Evolutionary conservation across 179 eudicot species (phyloP).

Genomic region (Spinacia oleracea): DNA sequence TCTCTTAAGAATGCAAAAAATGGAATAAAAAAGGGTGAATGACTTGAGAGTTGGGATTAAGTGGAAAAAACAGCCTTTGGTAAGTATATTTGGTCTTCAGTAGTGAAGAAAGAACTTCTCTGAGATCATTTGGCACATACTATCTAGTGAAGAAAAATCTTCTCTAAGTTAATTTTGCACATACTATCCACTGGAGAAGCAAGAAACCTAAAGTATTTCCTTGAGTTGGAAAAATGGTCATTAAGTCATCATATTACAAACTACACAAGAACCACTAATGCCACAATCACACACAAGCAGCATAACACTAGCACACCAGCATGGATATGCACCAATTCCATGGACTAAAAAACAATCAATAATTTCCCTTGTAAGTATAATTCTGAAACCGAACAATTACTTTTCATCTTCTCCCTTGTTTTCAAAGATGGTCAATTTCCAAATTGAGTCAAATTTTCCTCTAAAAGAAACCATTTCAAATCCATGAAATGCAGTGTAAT

Average conservation of each 20-base stretch:
- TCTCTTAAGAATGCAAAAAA: neutral
- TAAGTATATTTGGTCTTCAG: too few relatives aligned
- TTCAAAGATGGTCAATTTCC: neutral
- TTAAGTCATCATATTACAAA: neutral
- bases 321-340: slow-evolving; percentile 5
- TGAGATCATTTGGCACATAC: too few relatives aligned
- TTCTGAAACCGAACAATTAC: neutral
- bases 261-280: neutral
- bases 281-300: neutral
- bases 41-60: neutral
- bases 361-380: neutral
- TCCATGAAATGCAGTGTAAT: neutral
- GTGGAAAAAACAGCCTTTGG: neutral
- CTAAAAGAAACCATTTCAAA: neutral
- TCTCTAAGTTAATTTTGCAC: neutral
- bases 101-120: neutral
- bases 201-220: neutral
- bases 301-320: neutral
- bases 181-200: neutral
- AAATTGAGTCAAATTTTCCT: neutral
- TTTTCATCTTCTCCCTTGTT: neutral
- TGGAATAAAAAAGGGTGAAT: neutral
- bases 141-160: neutral
- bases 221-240: neutral
- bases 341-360: neutral